Conservation (phyloP, 352 stramenopile genomes). For the Plasmopara halstedii region DNA sequence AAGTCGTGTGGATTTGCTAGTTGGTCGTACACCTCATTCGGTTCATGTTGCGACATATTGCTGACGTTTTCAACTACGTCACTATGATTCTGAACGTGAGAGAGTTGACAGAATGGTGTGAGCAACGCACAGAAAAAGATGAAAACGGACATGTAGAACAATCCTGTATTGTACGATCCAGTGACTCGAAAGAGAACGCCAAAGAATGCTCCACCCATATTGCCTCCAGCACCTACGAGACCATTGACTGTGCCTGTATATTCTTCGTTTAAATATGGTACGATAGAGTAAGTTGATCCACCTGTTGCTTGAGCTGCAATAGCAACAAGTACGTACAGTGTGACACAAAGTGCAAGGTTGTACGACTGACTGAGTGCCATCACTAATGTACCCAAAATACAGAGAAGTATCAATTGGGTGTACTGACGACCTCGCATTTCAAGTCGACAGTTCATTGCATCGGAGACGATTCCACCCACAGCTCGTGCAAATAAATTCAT, state of each 20-base stretch:
- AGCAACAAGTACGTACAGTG: slow-evolving; percentile 88
- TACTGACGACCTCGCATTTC: slow-evolving; percentile 86
- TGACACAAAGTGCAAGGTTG: slow-evolving; percentile 61
- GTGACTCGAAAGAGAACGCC: slow-evolving; percentile 58
- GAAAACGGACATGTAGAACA: slow-evolving; percentile 57
- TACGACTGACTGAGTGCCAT: slow-evolving; percentile 83
- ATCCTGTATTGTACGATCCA: slow-evolving; percentile 21
- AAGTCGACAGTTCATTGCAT: slow-evolving; percentile 74
- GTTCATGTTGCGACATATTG: no score
- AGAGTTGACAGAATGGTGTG: slow-evolving; percentile 33
- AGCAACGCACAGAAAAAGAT: slow-evolving; percentile 43
- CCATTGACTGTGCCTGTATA: slow-evolving; percentile 62
- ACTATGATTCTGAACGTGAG: no score
- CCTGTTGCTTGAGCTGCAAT: slow-evolving; percentile 84
- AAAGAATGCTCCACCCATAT: slow-evolving; percentile 63
- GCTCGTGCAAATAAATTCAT: slow-evolving; percentile 92
- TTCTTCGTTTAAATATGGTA: slow-evolving; percentile 62
- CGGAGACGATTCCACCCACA: slow-evolving; percentile 79
- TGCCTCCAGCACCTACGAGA: slow-evolving; percentile 55
- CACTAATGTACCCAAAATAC: slow-evolving; percentile 69
- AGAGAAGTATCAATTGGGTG: slow-evolving; percentile 77
- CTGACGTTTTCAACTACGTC: no score
- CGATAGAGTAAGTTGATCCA: slow-evolving; percentile 59
- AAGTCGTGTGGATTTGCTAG: no score
- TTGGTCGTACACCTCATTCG: no score